Evolutionary conservation across 2,329 filamentous ascomycete genomes (phyloP).

Genomic region (Colletotrichum liaoningense): DNA sequence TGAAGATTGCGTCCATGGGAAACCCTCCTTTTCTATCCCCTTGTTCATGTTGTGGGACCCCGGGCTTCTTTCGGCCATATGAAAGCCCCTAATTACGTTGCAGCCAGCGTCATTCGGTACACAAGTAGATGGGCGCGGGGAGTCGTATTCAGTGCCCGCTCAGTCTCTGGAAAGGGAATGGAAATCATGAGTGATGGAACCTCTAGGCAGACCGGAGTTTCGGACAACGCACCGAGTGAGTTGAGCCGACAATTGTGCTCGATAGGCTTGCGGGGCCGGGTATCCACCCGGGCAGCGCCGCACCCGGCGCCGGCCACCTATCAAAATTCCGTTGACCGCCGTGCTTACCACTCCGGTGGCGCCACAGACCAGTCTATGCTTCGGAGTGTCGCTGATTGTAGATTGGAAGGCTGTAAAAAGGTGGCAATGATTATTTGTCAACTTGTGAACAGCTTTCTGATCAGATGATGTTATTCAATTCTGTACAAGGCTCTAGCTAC

Average conservation of each 20-base stretch:
- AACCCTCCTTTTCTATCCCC: not conserved
- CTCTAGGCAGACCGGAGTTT: not conserved
- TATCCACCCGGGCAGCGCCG: not conserved
- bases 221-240: not conserved
- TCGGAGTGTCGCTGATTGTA: no score
- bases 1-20: constrained; percentile 8
- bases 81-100: constrained; percentile 21
- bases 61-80: constrained; percentile 18
- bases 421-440: no score
- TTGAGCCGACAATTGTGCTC: not conserved
- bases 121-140: not conserved
- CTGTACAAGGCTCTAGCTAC: no score
- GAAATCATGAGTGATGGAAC: not conserved
- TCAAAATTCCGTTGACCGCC: no score
- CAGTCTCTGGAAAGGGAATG: not conserved
- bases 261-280: not conserved
- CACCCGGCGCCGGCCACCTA: no score
- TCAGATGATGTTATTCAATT: no score
- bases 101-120: constrained; percentile 23
- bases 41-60: constrained; percentile 15
- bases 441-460: no score
- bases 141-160: not conserved
- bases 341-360: no score
- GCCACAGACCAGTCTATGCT: no score
- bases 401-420: no score